Evolutionary conservation across 176 grass and related monocot genomes (phyloP).

Genomic region (Oryza rufipogon): DNA sequence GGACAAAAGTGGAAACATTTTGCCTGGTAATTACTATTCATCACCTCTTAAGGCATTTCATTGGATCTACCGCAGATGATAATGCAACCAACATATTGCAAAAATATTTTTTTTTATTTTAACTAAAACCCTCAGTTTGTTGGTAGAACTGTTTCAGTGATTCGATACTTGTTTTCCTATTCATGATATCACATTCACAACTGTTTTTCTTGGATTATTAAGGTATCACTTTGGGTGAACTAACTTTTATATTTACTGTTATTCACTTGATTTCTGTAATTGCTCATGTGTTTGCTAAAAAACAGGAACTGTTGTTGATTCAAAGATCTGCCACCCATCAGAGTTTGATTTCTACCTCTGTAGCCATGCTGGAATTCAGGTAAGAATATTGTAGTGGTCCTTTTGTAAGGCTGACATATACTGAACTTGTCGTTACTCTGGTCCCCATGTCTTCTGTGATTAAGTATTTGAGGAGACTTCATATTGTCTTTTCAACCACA

Average conservation of each 20-base stretch:
- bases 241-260: slow-evolving; percentile 1
- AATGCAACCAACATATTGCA: not conserved
- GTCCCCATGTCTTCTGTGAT: slow-evolving; percentile 25
- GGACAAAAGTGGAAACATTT: slow-evolving; percentile 97
- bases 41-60: not conserved
- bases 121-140: not conserved
- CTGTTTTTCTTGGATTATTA: not conserved
- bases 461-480: slow-evolving; percentile 27
- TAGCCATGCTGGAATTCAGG: slow-evolving; percentile 99
- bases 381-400: slow-evolving; percentile 45
- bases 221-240: not conserved
- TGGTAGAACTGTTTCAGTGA: not conserved
- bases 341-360: slow-evolving; percentile 99
- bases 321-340: slow-evolving; percentile 94
- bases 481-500: slow-evolving; percentile 38
- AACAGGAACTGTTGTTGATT: slow-evolving; percentile 96
- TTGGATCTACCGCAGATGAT: not conserved
- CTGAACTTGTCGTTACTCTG: slow-evolving; percentile 41
- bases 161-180: not conserved
- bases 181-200: not conserved
- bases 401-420: slow-evolving; percentile 30
- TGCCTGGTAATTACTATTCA: slow-evolving; percentile 68
- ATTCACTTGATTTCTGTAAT: slow-evolving; percentile 13
- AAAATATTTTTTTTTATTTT: not conserved
- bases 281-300: slow-evolving; percentile 11